Conservation (phyloP, 2,329 filamentous ascomycete species). For the Phaeosphaeriaceae sp. region DNA sequence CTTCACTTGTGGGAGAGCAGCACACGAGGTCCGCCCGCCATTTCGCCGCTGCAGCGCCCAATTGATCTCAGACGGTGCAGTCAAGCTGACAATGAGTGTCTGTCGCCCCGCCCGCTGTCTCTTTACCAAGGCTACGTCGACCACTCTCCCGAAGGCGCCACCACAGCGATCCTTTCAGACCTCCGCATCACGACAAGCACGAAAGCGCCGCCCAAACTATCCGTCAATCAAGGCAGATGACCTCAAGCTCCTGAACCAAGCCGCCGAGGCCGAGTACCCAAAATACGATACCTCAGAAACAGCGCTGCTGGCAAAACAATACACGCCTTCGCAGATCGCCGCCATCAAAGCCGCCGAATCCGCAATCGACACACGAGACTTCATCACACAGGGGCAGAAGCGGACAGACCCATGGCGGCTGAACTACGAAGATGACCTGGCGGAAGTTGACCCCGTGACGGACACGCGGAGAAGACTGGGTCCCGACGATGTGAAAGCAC, state of each 20-base stretch:
- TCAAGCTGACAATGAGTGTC: conserved; percentile 49
- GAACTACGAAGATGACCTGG: conserved; percentile 77
- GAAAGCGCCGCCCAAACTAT: conserved; percentile 50
- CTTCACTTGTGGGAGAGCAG: conserved; percentile 24
- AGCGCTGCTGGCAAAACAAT: conserved; percentile 65
- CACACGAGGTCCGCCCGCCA: conserved; percentile 6
- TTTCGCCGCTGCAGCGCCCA: conserved; percentile 17
- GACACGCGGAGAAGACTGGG: conserved; percentile 55
- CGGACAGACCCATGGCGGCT: conserved; percentile 76
- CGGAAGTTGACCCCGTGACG: conserved; percentile 75
- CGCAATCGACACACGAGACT: conserved; percentile 75
- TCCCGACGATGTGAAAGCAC: conserved; percentile 28
- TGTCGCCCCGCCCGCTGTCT: conserved; percentile 52
- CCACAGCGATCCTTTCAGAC: conserved; percentile 53
- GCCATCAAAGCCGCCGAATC: conserved; percentile 83
- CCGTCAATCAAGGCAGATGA: conserved; percentile 54
- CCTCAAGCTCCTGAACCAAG: conserved; percentile 42
- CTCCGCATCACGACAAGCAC: conserved; percentile 43
- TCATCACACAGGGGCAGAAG: conserved; percentile 74
- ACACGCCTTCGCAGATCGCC: conserved; percentile 80
- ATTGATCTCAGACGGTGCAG: conserved; percentile 27
- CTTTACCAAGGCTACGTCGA: conserved; percentile 40
- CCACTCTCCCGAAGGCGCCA: conserved; percentile 36
- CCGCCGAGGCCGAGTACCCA: conserved; percentile 55
- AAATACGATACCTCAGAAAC: conserved; percentile 65